These are phyloP conservation scores for Melastoma malabathricum DNA, from an alignment of 345 rosid species.

Conservation along the genomic window DNA sequence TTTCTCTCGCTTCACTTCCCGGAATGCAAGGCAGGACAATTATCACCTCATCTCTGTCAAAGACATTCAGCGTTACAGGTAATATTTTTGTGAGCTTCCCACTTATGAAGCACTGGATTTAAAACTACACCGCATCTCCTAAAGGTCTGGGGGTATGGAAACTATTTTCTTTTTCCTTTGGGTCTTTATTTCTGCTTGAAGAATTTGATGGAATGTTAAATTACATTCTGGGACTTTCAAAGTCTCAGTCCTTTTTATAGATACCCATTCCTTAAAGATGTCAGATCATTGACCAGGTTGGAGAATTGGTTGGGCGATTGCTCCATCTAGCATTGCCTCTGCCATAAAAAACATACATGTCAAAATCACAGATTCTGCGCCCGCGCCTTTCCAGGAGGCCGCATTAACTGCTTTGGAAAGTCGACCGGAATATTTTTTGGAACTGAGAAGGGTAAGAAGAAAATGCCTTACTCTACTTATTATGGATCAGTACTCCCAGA, in stretches of 20 bases:
- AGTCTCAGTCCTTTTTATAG: too few relatives aligned
- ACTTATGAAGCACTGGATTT: neutral
- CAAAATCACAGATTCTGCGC: slow-evolving; percentile 42
- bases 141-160: too few relatives aligned
- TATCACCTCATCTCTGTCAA: slow-evolving; percentile 45
- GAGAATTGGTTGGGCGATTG: slow-evolving; percentile 62
- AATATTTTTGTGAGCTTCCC: neutral
- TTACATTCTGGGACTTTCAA: too few relatives aligned
- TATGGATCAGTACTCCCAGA: too few relatives aligned
- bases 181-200: too few relatives aligned
- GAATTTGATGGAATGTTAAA: too few relatives aligned
- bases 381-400: slow-evolving; percentile 61
- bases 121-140: too few relatives aligned
- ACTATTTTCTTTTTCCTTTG: too few relatives aligned
- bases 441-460: slow-evolving; percentile 25
- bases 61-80: slow-evolving; percentile 53
- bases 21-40: slow-evolving; percentile 48
- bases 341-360: slow-evolving; percentile 41
- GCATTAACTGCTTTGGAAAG: slow-evolving; percentile 35
- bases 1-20: slow-evolving; percentile 37
- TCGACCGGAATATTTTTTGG: slow-evolving; percentile 24
- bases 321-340: slow-evolving; percentile 30
- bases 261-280: neutral
- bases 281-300: slow-evolving; percentile 23
- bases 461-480: neutral